A percentile compares a stretch with the other conserved stretches of the same genome.
Evolutionary conservation across 1,284 basidiomycete genomes (phyloP).

Genomic region (Bondarzewia mesenterica): DNA sequence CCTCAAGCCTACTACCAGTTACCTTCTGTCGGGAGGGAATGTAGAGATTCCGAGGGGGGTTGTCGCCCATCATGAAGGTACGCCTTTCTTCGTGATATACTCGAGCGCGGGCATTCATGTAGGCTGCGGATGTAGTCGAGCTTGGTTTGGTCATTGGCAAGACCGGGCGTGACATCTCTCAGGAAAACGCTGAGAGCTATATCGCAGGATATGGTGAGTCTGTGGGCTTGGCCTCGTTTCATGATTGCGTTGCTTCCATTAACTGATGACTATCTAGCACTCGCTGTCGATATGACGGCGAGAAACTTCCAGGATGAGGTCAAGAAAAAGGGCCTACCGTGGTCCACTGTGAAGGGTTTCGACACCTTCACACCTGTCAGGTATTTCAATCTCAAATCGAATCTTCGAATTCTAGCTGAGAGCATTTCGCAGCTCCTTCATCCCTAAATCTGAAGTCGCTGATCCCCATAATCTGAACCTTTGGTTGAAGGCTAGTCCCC

Average conservation of each 20-base stretch:
- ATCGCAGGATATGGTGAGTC: slow-evolving; percentile 83
- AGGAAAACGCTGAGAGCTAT: slow-evolving; percentile 64
- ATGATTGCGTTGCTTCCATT: too few relatives aligned
- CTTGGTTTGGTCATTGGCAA: slow-evolving; percentile 94
- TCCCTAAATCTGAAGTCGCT: slow-evolving; percentile 63
- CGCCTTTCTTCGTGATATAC: slow-evolving; percentile 8
- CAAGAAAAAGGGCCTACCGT: slow-evolving; percentile 90
- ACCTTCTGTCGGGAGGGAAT: slow-evolving; percentile 67
- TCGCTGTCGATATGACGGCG: slow-evolving; percentile 94
- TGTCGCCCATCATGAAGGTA: slow-evolving; percentile 87
- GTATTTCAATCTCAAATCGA: slow-evolving; percentile 31
- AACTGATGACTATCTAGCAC: slow-evolving; percentile 43
- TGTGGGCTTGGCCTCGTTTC: background rate
- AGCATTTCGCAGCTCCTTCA: slow-evolving; percentile 72
- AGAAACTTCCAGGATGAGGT: slow-evolving; percentile 92
- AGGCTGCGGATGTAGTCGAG: slow-evolving; percentile 58
- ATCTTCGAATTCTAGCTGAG: too few relatives aligned
- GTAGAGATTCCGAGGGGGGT: slow-evolving; percentile 87
- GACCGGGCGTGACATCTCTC: slow-evolving; percentile 73
- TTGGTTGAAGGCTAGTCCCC: slow-evolving; percentile 54
- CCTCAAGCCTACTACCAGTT: slow-evolving; percentile 92
- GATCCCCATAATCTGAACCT: slow-evolving; percentile 76
- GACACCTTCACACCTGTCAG: slow-evolving; percentile 69
- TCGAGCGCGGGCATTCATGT: background rate
- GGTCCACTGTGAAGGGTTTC: slow-evolving; percentile 80